Evolutionary conservation across 1,139 yeast genomes (phyloP).

Genomic region (Candida sp.): DNA sequence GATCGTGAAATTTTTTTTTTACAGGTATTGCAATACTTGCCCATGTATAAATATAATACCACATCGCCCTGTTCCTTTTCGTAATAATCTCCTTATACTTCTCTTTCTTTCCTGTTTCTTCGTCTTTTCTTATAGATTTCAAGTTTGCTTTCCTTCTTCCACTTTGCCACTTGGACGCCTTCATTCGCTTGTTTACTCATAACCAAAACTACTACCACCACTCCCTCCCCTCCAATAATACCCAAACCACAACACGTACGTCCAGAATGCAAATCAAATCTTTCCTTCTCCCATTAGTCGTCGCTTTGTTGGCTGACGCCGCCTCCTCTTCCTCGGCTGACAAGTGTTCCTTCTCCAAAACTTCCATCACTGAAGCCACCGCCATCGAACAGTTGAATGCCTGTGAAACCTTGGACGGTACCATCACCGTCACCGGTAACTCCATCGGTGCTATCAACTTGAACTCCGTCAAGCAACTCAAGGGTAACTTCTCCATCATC

Average conservation of each 20-base stretch:
- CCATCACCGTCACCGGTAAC: conserved; percentile 44
- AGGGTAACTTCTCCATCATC: conserved; percentile 38
- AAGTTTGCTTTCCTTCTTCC: neutral
- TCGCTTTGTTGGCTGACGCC: conserved; percentile 7
- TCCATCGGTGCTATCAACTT: conserved; percentile 38
- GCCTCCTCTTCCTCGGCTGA: conserved; percentile 9
- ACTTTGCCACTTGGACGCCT: neutral
- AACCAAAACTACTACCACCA: neutral
- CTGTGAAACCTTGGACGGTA: conserved; percentile 48
- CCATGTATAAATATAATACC: neutral
- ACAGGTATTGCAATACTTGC: neutral
- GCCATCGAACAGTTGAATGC: conserved; percentile 38
- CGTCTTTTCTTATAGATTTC: neutral
- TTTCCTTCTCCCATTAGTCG: conserved; percentile 16
- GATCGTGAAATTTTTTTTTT: conserved; percentile 3
- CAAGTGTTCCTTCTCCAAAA: conserved; percentile 41
- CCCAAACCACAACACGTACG: neutral
- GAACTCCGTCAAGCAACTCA: conserved; percentile 34
- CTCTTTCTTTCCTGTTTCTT: conserved; percentile 1
- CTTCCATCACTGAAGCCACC: conserved; percentile 44
- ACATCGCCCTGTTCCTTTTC: neutral
- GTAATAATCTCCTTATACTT: neutral
- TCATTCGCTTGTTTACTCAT: neutral
- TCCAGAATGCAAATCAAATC: conserved; percentile 21
- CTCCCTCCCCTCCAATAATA: neutral